These are phyloP conservation scores for Leishmania tarentolae DNA, from an alignment of 208 protist genomes.

Conservation along the genomic window DNA sequence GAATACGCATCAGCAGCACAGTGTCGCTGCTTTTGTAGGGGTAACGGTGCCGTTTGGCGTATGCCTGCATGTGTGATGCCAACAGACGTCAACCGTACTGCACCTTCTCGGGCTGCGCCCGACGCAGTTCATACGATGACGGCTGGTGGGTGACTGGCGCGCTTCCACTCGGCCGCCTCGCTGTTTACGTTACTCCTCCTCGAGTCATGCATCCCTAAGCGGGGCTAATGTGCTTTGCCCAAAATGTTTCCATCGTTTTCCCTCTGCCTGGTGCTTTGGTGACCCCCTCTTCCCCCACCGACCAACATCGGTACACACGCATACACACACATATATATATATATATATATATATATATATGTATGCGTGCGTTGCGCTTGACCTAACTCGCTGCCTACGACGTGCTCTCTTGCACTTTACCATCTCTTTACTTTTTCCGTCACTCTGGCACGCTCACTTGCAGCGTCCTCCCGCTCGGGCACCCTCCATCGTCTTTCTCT, in stretches of 20 bases:
- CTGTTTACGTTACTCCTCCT: neutral
- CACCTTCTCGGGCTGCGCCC: neutral
- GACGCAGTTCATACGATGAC: neutral
- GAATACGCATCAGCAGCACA: neutral
- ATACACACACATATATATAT: neutral
- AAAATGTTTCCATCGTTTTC: neutral
- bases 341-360: neutral
- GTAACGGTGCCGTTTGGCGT: neutral
- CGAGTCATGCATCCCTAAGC: neutral
- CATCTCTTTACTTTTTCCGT: neutral
- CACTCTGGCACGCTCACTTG: neutral
- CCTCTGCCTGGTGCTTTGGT: neutral
- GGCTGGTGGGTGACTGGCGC: neutral
- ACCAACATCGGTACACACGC: neutral
- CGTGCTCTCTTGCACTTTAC: neutral
- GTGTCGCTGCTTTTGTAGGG: neutral
- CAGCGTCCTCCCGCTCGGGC: neutral
- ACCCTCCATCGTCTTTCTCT: neutral
- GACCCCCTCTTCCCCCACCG: neutral
- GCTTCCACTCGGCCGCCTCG: neutral
- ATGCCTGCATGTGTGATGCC: neutral
- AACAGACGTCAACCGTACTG: neutral
- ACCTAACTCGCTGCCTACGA: neutral
- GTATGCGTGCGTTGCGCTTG: neutral
- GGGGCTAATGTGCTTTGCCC: neutral